Conservation (phyloP, 305 asterid species). For the Solanum aculeatissimum region DNA sequence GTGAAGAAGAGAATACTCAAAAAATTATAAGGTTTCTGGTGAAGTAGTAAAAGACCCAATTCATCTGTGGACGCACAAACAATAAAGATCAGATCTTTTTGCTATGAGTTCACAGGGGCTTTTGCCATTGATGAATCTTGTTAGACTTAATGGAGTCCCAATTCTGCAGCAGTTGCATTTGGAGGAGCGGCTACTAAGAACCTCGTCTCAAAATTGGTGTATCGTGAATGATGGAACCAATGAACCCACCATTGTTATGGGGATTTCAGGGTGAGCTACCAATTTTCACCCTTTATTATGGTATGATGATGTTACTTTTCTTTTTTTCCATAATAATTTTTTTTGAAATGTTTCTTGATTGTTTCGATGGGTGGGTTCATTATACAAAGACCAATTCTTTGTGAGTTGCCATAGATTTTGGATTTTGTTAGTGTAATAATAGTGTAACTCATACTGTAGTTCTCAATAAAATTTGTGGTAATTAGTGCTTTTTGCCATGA, state of each 20-base stretch:
- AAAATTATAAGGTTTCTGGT: not conserved
- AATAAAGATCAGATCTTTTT: not conserved
- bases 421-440: not conserved
- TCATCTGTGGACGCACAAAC: not conserved
- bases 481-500: not conserved
- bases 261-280: constrained; percentile 63
- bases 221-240: constrained; percentile 74
- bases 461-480: not conserved
- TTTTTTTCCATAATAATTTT: not conserved
- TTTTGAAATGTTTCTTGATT: not conserved
- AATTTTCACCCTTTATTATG: not conserved
- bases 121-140: constrained; percentile 53
- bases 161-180: constrained; percentile 71
- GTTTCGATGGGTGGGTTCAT: not conserved
- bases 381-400: not conserved
- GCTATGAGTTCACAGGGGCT: constrained; percentile 20
- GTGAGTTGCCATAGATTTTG: not conserved
- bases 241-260: constrained; percentile 77
- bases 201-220: constrained; percentile 75
- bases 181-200: constrained; percentile 74
- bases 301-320: not conserved
- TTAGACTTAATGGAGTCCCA: constrained; percentile 51
- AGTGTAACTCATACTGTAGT: not conserved
- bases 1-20: not conserved
- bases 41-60: not conserved